Evolutionary conservation across 2,329 filamentous ascomycete genomes (phyloP).

Genomic region (Aspergillus brunneoviolaceus): DNA sequence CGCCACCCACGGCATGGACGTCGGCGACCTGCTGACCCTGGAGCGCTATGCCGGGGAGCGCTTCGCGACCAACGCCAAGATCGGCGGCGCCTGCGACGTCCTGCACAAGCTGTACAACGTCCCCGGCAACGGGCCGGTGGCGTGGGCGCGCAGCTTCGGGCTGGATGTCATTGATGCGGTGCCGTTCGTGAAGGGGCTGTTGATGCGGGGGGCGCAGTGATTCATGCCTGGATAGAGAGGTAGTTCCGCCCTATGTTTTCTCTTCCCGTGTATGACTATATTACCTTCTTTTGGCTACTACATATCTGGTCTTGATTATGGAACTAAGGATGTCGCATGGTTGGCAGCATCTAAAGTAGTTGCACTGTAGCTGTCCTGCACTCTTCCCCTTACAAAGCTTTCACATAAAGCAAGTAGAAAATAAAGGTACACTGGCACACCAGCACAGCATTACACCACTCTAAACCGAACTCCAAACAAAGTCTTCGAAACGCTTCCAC

Average conservation of each 20-base stretch:
- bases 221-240: conserved; percentile 8
- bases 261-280: neutral
- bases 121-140: conserved; percentile 69
- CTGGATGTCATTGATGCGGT: conserved; percentile 73
- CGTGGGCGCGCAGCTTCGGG: conserved; percentile 75
- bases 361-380: neutral
- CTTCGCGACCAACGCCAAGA: conserved; percentile 78
- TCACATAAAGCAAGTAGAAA: too few relatives aligned
- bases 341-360: neutral
- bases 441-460: too few relatives aligned
- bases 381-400: too few relatives aligned
- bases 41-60: conserved; percentile 79
- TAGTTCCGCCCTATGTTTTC: neutral
- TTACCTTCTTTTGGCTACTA: neutral
- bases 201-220: conserved; percentile 69
- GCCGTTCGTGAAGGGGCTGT: conserved; percentile 73
- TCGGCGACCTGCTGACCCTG: conserved; percentile 74
- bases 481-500: neutral
- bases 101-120: conserved; percentile 90
- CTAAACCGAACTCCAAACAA: too few relatives aligned
- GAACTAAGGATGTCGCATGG: neutral
- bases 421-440: too few relatives aligned
- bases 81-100: conserved; percentile 79
- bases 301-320: neutral
- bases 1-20: conserved; percentile 79